Percentiles rank a stretch among this genome's conserved stretches.
Conservation (phyloP, 2,329 filamentous ascomycete genomes). For the Exophiala aquamarina region DNA sequence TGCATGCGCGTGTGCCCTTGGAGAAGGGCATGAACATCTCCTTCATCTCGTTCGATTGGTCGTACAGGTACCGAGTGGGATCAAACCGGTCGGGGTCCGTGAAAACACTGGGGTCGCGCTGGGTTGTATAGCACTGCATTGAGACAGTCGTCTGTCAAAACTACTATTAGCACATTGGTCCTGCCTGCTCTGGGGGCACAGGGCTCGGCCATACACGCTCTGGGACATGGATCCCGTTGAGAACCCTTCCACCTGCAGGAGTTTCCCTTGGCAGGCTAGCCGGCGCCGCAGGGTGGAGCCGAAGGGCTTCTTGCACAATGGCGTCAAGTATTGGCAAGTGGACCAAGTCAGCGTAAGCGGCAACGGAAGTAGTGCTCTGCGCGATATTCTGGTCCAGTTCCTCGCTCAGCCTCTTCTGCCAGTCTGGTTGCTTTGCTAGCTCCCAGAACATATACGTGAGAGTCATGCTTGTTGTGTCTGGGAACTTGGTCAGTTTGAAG, state of each 20-base stretch:
- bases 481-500: not conserved
- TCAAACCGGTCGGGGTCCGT: not conserved
- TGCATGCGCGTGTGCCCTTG: constrained; percentile 17
- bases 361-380: constrained; percentile 9
- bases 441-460: constrained; percentile 27
- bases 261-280: not conserved
- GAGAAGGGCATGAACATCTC: constrained; percentile 17
- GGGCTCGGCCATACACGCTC: not conserved
- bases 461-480: constrained; percentile 41
- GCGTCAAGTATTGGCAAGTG: constrained; percentile 56
- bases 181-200: too few relatives aligned
- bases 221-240: not conserved
- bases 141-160: constrained; percentile 2
- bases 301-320: constrained; percentile 59
- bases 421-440: constrained; percentile 23
- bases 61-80: not conserved
- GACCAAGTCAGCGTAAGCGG: constrained; percentile 40
- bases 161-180: not conserved
- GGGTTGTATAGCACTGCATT: constrained; percentile 3
- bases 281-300: constrained; percentile 45
- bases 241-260: not conserved
- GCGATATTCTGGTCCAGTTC: constrained; percentile 24
- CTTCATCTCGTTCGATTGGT: not conserved
- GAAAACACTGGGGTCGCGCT: not conserved
- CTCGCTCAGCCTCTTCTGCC: constrained; percentile 21